Evolutionary conservation across 805 yeast genomes (phyloP), one percentile per base, ranked within the genome.

Genomic region (Candida silvatica): DNA sequence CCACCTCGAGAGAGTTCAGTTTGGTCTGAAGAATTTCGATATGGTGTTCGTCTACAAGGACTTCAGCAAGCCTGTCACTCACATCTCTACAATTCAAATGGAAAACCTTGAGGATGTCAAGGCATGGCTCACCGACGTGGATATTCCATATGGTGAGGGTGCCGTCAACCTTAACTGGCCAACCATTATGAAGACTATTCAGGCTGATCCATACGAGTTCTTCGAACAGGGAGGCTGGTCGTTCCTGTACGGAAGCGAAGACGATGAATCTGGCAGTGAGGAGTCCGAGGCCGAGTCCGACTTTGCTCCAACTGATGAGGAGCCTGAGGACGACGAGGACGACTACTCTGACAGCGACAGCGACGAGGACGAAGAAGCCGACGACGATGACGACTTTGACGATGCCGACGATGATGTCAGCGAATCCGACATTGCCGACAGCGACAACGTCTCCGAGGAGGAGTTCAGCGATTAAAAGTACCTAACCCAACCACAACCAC

Each of bases 61-160:
- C 59, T 88, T 87, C 58, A 66, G 69, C 42, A 77, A 71, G 50
- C 85, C 97, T 1, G 96, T 86, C 8, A 84, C 84, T 16, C 97
- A 90, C 57, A 77, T 92, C 44, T 90, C 90, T 58, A 87, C 97
- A 3, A 86, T 92, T 40, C 97, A 97, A 25, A 85, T 87, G 74
- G 94, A 83, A 50, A 70, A 82, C 36, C 64, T 92, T 37, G 98
- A 92, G 54, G 90, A 83, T 54, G 83, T 92, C 42, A 92, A 90
- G 59, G 86, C 85, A 34, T 92, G 98, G 98, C 67, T 92, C 40
- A 85, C 95, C n/a, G 95, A 92, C 56, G 95, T 92, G 52, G 98
- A 92, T 57, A 82, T 92, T 43, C 95, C 98, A 26, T 79, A 71
- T 64, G 82, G 88, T 53, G 96, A 87, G 51, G 96, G 97, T 36